Evolutionary conservation across 1,284 basidiomycete species (phyloP).

Genomic region (Tylopilus orsonianus): DNA sequence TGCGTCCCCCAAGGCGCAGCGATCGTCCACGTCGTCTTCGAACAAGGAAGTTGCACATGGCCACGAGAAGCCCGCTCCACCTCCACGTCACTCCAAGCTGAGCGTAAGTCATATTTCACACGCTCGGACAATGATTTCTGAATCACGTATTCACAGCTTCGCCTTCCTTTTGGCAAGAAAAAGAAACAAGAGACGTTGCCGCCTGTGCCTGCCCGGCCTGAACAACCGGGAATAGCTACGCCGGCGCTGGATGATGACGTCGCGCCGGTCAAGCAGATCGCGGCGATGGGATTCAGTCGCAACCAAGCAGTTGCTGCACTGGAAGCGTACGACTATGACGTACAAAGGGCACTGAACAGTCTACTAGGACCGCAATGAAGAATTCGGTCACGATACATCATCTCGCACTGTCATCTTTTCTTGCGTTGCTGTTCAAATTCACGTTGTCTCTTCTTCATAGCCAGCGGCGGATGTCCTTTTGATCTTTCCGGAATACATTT

Average conservation of each 20-base stretch:
- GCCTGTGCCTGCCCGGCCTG: constrained; percentile 46
- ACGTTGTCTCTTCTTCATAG: background rate
- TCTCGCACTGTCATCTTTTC: constrained; percentile 12
- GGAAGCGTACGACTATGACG: constrained; percentile 73
- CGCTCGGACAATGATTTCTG: constrained; percentile 11
- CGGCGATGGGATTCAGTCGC: constrained; percentile 81
- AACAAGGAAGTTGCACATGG: constrained; percentile 40
- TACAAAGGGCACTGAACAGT: constrained; percentile 71
- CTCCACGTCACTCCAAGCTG: constrained; percentile 63
- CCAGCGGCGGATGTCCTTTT: constrained; percentile 4
- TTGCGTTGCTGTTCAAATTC: constrained; percentile 1
- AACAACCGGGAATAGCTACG: constrained; percentile 45
- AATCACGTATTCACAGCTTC: constrained; percentile 49
- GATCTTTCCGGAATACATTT: constrained; percentile 29
- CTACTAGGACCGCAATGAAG: constrained; percentile 44
- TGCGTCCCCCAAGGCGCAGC: constrained; percentile 52
- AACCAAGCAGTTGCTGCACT: constrained; percentile 74
- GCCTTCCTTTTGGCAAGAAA: constrained; percentile 73
- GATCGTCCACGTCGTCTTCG: constrained; percentile 51
- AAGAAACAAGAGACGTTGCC: constrained; percentile 61
- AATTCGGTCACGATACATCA: background rate
- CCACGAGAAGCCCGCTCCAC: constrained; percentile 50
- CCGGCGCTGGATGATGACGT: constrained; percentile 72
- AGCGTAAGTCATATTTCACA: constrained; percentile 53
- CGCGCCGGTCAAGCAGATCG: constrained; percentile 73